Evolutionary conservation across 306 rosid species (phyloP), one percentile per base, ranked within the genome.

Genomic region (Luffa aegyptiaca): DNA sequence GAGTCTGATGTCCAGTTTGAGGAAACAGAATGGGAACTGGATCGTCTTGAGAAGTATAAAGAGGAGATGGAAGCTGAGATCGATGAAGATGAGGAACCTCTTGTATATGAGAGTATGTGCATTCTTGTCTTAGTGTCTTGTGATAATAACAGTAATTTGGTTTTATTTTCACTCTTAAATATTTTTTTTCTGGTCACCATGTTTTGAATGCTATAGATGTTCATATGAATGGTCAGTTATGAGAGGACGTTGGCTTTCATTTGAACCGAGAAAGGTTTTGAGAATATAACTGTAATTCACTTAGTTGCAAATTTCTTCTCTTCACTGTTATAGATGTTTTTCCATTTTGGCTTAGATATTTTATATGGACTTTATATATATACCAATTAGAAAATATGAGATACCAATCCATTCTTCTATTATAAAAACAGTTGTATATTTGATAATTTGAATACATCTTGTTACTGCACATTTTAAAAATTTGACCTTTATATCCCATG

Each of bases 51-150:
- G 88, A 91, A 83, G 89, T 95, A 90, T 84, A 95, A 93, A 92
- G 99, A 95, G 72, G 99, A 95, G 85, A 91, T 95, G 99, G 99
- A 95, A 88, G 97, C 97, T 18, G 99, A 95, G 86, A 89, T 95
- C 86, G 99, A 95, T 77, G 99, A 95, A 88, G 99, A 95, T 77
- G 99, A 95, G 84, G 99, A 95, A 70, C 99, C 97, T 83, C 92
- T 95, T 82, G 89, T 92, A n/a, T 95, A 95, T 87, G 99, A 95
- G 89, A 89, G 99, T 95, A 90, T 73, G 97, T 80, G 10, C 75
- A 70, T 39, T 73, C 49, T 80, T 4, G 17, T 17, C 26, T 13
- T 33, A 8, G 39, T 35, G 81, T 10, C 57, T 26, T 76, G 21
- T 37, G 52, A 77, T 44, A 12, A 77, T 59, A 77, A 42, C 56